Evolutionary conservation across 345 rosid genomes (phyloP).

Genomic region (Capsella bursapastoris): DNA sequence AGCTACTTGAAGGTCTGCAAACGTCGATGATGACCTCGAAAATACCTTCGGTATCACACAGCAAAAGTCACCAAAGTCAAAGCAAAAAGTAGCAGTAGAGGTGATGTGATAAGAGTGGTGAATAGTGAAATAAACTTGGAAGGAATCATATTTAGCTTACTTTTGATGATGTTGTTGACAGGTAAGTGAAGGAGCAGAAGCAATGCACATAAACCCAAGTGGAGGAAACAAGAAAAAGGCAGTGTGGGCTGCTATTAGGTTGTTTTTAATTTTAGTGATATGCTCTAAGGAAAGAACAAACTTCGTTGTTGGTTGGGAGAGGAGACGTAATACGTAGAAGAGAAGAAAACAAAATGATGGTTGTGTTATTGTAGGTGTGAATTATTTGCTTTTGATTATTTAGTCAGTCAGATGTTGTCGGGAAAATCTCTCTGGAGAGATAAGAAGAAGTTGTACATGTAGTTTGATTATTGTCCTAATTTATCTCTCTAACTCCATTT

Average conservation of each 20-base stretch:
- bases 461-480: not conserved
- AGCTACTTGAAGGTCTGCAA: constrained; percentile 96
- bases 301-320: constrained; percentile 32
- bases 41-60: constrained; percentile 76
- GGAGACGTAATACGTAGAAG: constrained; percentile 21
- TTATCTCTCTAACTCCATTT: constrained; percentile 23
- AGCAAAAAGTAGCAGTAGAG: constrained; percentile 53
- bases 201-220: constrained; percentile 43
- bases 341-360: not conserved
- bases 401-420: constrained; percentile 28
- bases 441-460: constrained; percentile 38
- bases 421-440: not conserved
- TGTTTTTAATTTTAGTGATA: constrained; percentile 25
- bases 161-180: constrained; percentile 43
- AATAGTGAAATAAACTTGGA: constrained; percentile 11
- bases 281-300: not conserved
- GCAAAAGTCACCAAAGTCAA: constrained; percentile 64
- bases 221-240: constrained; percentile 15
- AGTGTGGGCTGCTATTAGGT: constrained; percentile 35
- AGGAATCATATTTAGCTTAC: constrained; percentile 9
- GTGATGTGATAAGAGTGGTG: constrained; percentile 32
- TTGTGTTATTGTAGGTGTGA: constrained; percentile 39
- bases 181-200: constrained; percentile 59
- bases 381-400: constrained; percentile 22
- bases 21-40: constrained; percentile 82